Percentiles rank a stretch among this genome's conserved stretches.
These are phyloP conservation scores for Aaosphaeria arxii DNA, from an alignment of 2,329 filamentous ascomycete species.

Conservation along the genomic window DNA sequence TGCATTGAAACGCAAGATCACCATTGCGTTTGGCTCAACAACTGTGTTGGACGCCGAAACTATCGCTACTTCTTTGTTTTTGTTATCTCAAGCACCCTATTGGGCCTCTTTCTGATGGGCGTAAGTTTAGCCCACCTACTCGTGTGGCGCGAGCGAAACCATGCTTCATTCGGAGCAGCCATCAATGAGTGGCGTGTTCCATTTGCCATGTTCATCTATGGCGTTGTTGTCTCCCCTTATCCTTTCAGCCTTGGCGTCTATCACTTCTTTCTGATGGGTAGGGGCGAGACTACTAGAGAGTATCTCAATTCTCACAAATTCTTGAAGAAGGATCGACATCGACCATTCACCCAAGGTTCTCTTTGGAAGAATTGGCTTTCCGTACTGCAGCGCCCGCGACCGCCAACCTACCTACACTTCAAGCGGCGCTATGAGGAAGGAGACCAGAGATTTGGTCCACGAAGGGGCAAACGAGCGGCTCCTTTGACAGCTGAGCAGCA, in stretches of 20 bases:
- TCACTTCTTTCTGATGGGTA: conserved; percentile 84
- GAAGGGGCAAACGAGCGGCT: conserved; percentile 51
- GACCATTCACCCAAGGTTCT: conserved; percentile 80
- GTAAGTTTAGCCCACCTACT: conserved; percentile 79
- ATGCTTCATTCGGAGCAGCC: conserved; percentile 65
- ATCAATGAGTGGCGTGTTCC: conserved; percentile 72
- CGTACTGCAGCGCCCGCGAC: conserved; percentile 77
- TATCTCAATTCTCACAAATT: conserved; percentile 98
- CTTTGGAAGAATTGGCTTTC: conserved; percentile 74
- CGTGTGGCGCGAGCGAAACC: conserved; percentile 63
- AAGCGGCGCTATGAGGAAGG: conserved; percentile 73
- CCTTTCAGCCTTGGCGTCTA: conserved; percentile 81
- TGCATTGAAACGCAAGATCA: conserved; percentile 97
- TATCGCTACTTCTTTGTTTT: conserved; percentile 98
- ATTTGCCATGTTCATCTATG: conserved; percentile 87
- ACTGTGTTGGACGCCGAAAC: conserved; percentile 93
- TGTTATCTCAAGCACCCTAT: conserved; percentile 72
- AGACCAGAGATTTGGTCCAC: conserved; percentile 75
- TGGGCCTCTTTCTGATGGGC: conserved; percentile 72
- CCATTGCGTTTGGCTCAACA: conserved; percentile 98
- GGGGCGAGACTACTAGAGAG: conserved; percentile 93
- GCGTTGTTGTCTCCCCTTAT: conserved; percentile 71
- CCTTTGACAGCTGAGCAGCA: conserved; percentile 52
- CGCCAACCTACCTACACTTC: conserved; percentile 86
- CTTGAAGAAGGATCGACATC: conserved; percentile 82